These are phyloP conservation scores for Scedosporium boydii DNA, from an alignment of 2,329 filamentous ascomycete genomes.

Conservation along the genomic window DNA sequence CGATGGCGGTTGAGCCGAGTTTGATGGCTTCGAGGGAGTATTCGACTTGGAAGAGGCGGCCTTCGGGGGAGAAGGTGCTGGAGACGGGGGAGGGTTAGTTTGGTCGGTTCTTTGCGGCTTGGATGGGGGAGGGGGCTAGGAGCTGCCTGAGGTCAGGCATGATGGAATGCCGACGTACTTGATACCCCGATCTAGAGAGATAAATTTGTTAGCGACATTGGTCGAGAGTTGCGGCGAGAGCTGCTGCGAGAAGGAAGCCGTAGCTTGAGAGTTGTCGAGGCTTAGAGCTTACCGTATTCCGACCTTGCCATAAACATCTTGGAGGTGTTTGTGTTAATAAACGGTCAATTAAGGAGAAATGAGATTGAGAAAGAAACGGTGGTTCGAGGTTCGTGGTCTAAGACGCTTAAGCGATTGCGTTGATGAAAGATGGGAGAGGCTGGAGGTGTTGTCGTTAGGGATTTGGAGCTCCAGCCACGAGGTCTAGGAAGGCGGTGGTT, in stretches of 20 bases:
- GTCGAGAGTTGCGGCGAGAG: not conserved
- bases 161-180: constrained; percentile 53
- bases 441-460: constrained; percentile 8
- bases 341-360: constrained; percentile 1
- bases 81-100: not conserved
- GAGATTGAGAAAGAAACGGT: not conserved
- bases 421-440: constrained; percentile 1
- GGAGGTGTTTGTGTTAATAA: constrained; percentile 29
- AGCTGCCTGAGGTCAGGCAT: not conserved
- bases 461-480: constrained; percentile 10
- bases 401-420: not conserved
- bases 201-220: not conserved
- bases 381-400: not conserved
- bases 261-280: not conserved
- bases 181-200: constrained; percentile 79
- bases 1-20: constrained; percentile 95
- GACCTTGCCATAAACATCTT: constrained; percentile 99
- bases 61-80: constrained; percentile 98
- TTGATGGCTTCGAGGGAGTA: constrained; percentile 99
- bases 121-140: not conserved
- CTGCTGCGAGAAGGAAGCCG: not conserved
- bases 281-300: constrained; percentile 77
- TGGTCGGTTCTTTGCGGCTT: constrained; percentile 4
- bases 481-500: constrained; percentile 8
- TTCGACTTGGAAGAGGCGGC: constrained; percentile 99